Base-by-base conservation (phyloP, 352 stramenopile genomes). In the Phytophthora gonapodyides region DNA sequence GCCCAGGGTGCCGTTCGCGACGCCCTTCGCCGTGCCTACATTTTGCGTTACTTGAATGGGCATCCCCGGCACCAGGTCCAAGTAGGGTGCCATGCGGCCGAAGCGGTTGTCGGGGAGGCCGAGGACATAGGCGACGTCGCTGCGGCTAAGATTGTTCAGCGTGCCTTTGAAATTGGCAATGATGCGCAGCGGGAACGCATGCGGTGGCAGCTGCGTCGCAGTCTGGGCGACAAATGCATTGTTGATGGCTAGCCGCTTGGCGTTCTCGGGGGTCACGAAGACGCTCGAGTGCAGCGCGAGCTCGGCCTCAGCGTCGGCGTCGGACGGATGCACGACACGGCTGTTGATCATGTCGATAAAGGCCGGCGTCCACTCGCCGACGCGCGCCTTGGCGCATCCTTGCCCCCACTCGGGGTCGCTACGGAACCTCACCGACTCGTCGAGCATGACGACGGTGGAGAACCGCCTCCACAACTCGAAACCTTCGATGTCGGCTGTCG, bases 171-270 rank as follows among this genome's bases (percentile, higher is more conserved):
- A 50, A 24, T 50, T 36, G 12, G 21, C 11, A 12, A 37, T 16
- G 27, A 62, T 27, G 24, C 24, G 24, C 24, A 27, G 24, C 24
- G 24, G 3, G 3, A 27, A 27, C 24, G 24, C 24, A 0, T 27
- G 24, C 24, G 24, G 24, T 27, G 24, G 24, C 24, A 27, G 24
- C 24, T 27, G 24, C 24, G 24, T 27, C 24, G 24, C 24, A 27
- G 24, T 27, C 24, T 27, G 24, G 24, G 24, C 24, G 24, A 27
- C 15, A 55, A 55, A 55, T 9, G 47, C 33, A 19, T 55, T 55
- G 15, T 55, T 55, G 47, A 55, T 55, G 5, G 34, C 47, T 9
- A 55, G 27, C 6, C 47, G 47, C 38, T 44, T 44, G n/a, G 8
- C 38, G 19, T 44, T 44, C 15, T 44, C 38, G 38, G 38, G 38